phyloP scores from a whole-genome alignment of 768 basidiomycete species.

The Pisolithus albus region DNA sequence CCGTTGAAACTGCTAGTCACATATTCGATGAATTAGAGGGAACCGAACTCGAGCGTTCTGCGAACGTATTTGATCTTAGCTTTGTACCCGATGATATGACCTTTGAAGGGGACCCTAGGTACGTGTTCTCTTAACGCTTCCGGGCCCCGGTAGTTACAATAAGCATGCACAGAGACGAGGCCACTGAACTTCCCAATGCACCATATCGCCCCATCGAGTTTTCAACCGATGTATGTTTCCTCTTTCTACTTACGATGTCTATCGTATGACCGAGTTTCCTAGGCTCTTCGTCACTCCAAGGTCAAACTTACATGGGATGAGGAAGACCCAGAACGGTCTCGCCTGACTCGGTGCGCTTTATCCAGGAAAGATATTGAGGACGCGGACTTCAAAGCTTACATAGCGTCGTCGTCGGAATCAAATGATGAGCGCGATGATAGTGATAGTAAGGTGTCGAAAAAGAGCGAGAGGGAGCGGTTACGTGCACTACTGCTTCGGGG shows the following conservation, averaged over 20 bases:
- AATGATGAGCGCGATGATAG: conserved; percentile 21
- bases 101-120: conserved; percentile 77
- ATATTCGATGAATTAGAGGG: conserved; percentile 85
- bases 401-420: conserved; percentile 49
- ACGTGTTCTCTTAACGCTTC: background rate
- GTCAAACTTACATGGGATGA: conserved; percentile 99
- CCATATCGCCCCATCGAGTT: conserved; percentile 80
- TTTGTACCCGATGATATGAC: conserved; percentile 87
- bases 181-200: conserved; percentile 52
- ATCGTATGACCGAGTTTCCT: background rate
- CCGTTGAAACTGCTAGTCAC: conserved; percentile 66
- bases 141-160: background rate
- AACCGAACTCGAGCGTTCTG: conserved; percentile 92
- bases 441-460: conserved; percentile 29
- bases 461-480: conserved; percentile 56
- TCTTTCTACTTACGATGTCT: too few relatives aligned
- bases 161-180: conserved; percentile 62
- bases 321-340: conserved; percentile 84
- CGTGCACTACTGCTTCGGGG: conserved; percentile 70
- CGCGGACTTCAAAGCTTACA: conserved; percentile 76
- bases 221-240: conserved; percentile 73
- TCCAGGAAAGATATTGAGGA: conserved; percentile 86
- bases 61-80: conserved; percentile 92
- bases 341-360: conserved; percentile 70
- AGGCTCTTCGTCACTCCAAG: conserved; percentile 97